Evolutionary conservation across 1,284 basidiomycete species (phyloP), one percentile per base, ranked within the genome.

Genomic region (Cystobasidium sp.): DNA sequence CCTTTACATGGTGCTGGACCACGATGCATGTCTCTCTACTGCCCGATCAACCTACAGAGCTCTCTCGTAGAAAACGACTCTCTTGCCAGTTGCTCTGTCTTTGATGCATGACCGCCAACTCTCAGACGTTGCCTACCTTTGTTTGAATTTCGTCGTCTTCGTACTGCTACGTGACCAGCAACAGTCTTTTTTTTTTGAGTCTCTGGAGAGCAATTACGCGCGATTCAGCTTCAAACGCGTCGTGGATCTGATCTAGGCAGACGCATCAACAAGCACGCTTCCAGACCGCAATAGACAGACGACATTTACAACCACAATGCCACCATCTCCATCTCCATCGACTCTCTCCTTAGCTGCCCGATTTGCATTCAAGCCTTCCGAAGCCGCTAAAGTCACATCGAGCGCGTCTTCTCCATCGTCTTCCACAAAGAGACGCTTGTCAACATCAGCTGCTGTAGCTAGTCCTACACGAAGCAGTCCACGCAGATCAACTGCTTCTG

Each of bases 291-390:
- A 1, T 10, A 22, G 14, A 10, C 22, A 37, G 9, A 56, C 18
- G 39, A 24, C 37, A 41, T 24, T 10, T 6, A 39, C 4, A 24
- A 20, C 0, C 41, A 37, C 6, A 12, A 63, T 63, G 61, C 44
- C 61, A 7, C 61, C 61, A 41, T 46, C 43, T 63, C 61, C 61
- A 22, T 37, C 44, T 20, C 47, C 61, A 4, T 24, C 56, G 3
- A 14, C 61, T 8, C 6, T 49, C 20, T 46, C 61, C 8, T 66
- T 66, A 10, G 64, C 64, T 6, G 64, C 64, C 16, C 31, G 64
- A 47, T 66, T 66, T 47, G 64, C 64, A n/a, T 66, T 66, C 64
- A 51, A 66, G 39, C 64, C 64, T 31, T 22, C 64, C 24, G 44
- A 63, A 63, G 56, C 56, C 20, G 56, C 37, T 1, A 59, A 59